Percentiles rank a stretch among this genome's conserved stretches.
These are phyloP conservation scores for Chimonanthus praecox DNA, from an alignment of 164 flowering plant genomes.

Conservation along the genomic window DNA sequence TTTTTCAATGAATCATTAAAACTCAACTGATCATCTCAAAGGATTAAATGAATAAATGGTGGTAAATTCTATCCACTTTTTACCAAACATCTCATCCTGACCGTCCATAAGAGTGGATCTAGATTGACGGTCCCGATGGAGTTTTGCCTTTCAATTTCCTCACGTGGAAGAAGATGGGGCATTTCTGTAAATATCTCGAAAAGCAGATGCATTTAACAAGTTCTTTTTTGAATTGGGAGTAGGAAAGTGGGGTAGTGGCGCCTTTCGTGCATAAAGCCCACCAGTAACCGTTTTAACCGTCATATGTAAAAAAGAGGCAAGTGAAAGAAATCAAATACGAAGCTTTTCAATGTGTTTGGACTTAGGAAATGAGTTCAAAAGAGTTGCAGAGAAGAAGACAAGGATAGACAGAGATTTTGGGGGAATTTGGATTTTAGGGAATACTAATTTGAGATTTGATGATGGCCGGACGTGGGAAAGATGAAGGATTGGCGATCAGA, in stretches of 20 bases:
- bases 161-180: neutral
- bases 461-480: neutral
- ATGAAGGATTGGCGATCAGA: constrained; percentile 22
- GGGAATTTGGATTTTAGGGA: neutral
- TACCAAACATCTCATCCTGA: no score
- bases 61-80: no score
- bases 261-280: neutral
- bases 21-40: no score
- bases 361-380: no score
- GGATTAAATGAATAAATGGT: no score
- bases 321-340: neutral
- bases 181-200: neutral
- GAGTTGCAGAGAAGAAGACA: no score
- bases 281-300: constrained; percentile 3
- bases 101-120: no score
- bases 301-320: neutral
- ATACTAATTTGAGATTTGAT: neutral
- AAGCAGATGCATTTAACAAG: no score
- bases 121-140: neutral
- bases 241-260: neutral
- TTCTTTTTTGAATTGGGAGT: neutral
- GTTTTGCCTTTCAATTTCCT: neutral
- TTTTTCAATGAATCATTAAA: no score
- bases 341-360: no score
- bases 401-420: no score